Evolutionary conservation across 129 eudicot genomes (phyloP).

Genomic region (Lonicera japonica): DNA sequence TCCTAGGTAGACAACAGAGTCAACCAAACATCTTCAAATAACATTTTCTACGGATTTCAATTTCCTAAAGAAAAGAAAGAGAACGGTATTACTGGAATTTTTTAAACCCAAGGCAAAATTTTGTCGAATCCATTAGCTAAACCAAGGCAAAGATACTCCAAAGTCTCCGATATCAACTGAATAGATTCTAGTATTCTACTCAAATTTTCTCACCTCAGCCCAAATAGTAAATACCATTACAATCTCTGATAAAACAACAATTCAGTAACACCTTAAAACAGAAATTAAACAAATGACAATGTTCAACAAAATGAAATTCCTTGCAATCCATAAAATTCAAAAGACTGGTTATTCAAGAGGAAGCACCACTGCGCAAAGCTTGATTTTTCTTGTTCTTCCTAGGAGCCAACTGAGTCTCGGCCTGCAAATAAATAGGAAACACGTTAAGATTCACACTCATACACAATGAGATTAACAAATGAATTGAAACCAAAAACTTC

Average conservation of each 20-base stretch:
- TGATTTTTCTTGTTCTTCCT: conserved; percentile 31
- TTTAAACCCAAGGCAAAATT: too few relatives aligned
- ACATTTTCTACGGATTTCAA: too few relatives aligned
- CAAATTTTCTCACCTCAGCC: not conserved
- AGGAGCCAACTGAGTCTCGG: conserved; percentile 41
- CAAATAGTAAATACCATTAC: not conserved
- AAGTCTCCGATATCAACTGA: not conserved
- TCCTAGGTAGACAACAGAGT: too few relatives aligned
- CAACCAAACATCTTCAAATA: too few relatives aligned
- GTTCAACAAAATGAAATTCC: conserved; percentile 15
- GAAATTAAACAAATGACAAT: conserved; percentile 5
- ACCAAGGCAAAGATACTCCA: too few relatives aligned
- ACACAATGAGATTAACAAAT: not conserved
- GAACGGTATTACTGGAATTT: too few relatives aligned
- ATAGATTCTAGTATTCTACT: too few relatives aligned
- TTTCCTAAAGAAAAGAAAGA: too few relatives aligned
- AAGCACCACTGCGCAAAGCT: conserved; percentile 23
- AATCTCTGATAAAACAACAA: conserved; percentile 4
- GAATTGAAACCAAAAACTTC: not conserved
- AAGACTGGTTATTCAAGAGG: conserved; percentile 9
- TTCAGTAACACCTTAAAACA: conserved; percentile 9
- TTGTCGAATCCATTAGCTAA: too few relatives aligned
- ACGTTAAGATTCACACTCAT: not conserved
- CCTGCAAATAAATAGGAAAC: conserved; percentile 15
- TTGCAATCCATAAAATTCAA: not conserved